Conservation (phyloP, 139 green algal genomes). For the Chlamydomonas asymmetrica region DNA sequence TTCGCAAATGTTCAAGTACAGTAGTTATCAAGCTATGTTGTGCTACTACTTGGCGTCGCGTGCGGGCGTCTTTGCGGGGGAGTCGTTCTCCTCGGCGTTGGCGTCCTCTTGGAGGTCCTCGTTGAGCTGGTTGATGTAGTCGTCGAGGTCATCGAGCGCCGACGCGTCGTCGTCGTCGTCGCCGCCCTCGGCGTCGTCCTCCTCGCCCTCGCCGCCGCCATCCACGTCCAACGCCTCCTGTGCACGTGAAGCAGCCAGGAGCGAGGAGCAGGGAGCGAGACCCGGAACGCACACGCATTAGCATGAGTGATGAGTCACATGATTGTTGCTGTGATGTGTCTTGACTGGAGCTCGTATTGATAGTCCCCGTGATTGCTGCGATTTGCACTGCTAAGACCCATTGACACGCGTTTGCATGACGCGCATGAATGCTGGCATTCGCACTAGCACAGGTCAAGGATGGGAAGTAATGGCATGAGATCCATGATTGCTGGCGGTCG, state of each 20-base stretch:
- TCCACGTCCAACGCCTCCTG: constrained; percentile 35
- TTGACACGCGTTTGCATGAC: neutral
- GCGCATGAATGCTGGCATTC: too few relatives aligned
- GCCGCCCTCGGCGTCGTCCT: neutral
- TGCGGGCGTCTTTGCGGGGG: neutral
- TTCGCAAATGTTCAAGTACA: too few relatives aligned
- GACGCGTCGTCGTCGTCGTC: neutral
- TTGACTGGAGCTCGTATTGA: too few relatives aligned
- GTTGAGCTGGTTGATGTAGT: constrained; percentile 38
- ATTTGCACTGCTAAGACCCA: neutral
- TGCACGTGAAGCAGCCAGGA: neutral
- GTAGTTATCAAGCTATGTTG: too few relatives aligned
- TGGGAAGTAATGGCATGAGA: too few relatives aligned
- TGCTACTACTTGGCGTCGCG: too few relatives aligned
- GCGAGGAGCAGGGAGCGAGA: neutral
- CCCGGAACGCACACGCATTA: too few relatives aligned
- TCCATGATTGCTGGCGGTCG: too few relatives aligned
- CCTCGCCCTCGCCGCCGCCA: constrained; percentile 17
- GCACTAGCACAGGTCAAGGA: too few relatives aligned
- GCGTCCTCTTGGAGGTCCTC: constrained; percentile 8
- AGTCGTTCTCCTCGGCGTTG: neutral
- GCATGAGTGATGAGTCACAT: too few relatives aligned
- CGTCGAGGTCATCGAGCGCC: constrained; percentile 26
- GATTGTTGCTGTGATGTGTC: too few relatives aligned
- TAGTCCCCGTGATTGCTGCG: too few relatives aligned